Percentiles rank a stretch among this genome's conserved stretches.
Evolutionary conservation across 139 green algal genomes (phyloP).

Genomic region (Chlorella sp.): DNA sequence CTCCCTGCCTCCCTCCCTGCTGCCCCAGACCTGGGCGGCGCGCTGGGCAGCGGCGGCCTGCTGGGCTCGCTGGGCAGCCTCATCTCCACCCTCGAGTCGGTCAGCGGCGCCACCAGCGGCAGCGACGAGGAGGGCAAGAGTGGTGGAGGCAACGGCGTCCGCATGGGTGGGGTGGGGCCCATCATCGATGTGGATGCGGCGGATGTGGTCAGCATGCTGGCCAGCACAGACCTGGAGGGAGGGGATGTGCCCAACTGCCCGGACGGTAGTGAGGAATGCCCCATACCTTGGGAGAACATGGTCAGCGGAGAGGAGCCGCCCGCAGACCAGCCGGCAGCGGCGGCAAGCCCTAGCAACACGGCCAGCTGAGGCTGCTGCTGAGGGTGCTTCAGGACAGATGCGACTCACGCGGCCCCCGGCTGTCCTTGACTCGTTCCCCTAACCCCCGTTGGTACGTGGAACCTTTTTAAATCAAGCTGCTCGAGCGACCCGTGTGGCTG

Average conservation of each 20-base stretch:
- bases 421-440: too few relatives aligned
- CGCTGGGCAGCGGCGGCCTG: conserved; percentile 8
- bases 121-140: background rate
- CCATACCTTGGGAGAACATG: background rate
- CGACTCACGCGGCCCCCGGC: too few relatives aligned
- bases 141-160: background rate
- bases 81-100: conserved; percentile 24
- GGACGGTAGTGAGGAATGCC: background rate
- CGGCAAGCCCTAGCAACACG: too few relatives aligned
- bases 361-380: too few relatives aligned
- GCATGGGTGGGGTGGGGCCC: too few relatives aligned
- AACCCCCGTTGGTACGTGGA: too few relatives aligned
- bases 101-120: background rate
- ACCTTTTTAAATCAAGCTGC: too few relatives aligned
- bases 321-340: background rate
- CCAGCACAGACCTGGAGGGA: background rate
- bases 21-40: background rate
- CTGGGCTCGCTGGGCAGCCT: conserved; percentile 26
- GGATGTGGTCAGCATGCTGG: background rate
- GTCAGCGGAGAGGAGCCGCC: background rate
- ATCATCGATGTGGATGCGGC: background rate
- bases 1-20: background rate
- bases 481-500: too few relatives aligned
- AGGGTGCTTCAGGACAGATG: too few relatives aligned
- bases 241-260: background rate